Conservation (phyloP, 352 stramenopile species). For the Phytopythium sindhum region DNA sequence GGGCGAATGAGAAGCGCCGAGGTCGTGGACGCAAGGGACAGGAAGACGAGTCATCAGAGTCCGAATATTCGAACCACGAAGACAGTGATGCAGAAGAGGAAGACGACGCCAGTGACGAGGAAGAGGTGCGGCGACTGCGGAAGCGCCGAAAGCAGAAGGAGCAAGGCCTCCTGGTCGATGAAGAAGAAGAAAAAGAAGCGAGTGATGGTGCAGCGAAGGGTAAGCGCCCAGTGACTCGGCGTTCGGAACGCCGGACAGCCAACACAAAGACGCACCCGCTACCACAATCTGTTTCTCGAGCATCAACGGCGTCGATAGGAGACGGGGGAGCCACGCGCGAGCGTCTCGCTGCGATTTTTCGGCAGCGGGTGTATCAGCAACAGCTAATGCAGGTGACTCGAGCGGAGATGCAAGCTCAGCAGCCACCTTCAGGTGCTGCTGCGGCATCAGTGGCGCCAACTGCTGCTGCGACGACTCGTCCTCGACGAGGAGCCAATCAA, state of each 20-base stretch:
- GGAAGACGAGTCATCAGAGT: slow-evolving; percentile 3
- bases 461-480: background rate
- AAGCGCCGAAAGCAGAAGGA: slow-evolving; percentile 7
- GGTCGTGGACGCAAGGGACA: background rate
- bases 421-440: background rate
- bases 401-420: slow-evolving; percentile 13
- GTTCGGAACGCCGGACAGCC: background rate
- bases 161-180: slow-evolving; percentile 7
- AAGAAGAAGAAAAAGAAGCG: slow-evolving; percentile 1
- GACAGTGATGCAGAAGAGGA: slow-evolving; percentile 22
- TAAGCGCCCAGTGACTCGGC: background rate
- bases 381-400: slow-evolving; percentile 32
- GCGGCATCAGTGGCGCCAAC: background rate
- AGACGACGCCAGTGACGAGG: slow-evolving; percentile 15
- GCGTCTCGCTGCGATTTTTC: slow-evolving; percentile 63
- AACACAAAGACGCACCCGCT: slow-evolving; percentile 1
- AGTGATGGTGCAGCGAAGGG: background rate
- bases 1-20: background rate
- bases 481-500: background rate
- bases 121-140: slow-evolving; percentile 14
- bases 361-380: slow-evolving; percentile 44
- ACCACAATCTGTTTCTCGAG: background rate
- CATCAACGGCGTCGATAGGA: background rate
- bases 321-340: slow-evolving; percentile 27
- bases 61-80: slow-evolving; percentile 11